Percentiles rank a stretch among this genome's conserved stretches.
These are phyloP conservation scores for Aschersonia sp. DNA, from an alignment of 2,329 filamentous ascomycete species.

Conservation along the genomic window DNA sequence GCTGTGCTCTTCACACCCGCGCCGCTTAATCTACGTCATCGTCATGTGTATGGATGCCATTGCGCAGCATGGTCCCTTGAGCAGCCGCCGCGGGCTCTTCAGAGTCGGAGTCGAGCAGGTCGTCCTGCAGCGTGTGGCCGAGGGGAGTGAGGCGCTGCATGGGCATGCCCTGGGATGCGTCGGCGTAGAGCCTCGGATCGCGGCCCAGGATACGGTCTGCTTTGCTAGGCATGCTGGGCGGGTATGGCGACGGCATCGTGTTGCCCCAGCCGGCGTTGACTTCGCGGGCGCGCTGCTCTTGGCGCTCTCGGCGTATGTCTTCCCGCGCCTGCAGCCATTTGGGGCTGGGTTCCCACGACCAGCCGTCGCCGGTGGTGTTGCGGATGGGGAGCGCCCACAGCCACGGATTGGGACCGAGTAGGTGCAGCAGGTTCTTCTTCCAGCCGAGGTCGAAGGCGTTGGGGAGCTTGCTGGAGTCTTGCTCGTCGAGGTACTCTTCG, in stretches of 20 bases:
- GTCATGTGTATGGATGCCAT: constrained; percentile 8
- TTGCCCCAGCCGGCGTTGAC: constrained; percentile 53
- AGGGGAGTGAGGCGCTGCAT: constrained; percentile 32
- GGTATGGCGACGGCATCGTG: background rate
- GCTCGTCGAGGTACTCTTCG: constrained; percentile 72
- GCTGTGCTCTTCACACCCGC: no score
- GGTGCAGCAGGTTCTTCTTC: constrained; percentile 62
- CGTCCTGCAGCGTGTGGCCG: constrained; percentile 28
- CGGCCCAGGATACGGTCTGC: constrained; percentile 44
- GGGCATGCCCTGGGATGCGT: constrained; percentile 27
- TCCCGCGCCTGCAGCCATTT: constrained; percentile 65
- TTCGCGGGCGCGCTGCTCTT: constrained; percentile 49
- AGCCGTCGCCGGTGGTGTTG: constrained; percentile 84
- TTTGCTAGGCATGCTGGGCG: constrained; percentile 30
- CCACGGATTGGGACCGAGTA: constrained; percentile 61
- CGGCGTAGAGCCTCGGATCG: constrained; percentile 39
- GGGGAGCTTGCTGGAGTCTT: constrained; percentile 75
- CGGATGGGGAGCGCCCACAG: constrained; percentile 71
- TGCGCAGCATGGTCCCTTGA: constrained; percentile 3
- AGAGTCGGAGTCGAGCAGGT: constrained; percentile 25
- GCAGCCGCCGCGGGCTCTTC: constrained; percentile 10
- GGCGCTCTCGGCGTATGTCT: constrained; percentile 39
- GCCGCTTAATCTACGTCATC: constrained; percentile 22
- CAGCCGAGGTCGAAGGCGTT: constrained; percentile 89
- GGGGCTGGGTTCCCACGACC: constrained; percentile 78